Conservation (phyloP, 768 basidiomycete species). For the Dacryopinax spathularia region DNA sequence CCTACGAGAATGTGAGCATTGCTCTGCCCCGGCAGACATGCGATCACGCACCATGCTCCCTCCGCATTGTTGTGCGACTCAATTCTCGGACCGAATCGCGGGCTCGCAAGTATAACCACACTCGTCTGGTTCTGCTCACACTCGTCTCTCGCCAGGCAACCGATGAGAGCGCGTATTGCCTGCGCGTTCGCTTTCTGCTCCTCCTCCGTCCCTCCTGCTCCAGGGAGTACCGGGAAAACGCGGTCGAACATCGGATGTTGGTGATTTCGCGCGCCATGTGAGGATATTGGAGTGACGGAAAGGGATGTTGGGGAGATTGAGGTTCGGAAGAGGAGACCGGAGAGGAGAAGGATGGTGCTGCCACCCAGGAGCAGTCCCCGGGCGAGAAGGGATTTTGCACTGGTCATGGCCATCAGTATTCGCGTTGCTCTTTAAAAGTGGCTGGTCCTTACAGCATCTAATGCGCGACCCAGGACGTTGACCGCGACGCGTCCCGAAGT, state of each 20-base stretch:
- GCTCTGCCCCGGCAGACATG: neutral
- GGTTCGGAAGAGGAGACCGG: neutral
- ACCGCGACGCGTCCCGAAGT: neutral
- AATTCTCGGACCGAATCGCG: neutral
- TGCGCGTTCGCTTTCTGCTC: neutral
- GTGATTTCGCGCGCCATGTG: neutral
- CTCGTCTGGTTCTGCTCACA: slow-evolving; percentile 1
- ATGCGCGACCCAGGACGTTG: neutral
- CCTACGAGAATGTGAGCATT: neutral
- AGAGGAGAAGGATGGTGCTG: neutral
- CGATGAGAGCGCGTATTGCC: neutral
- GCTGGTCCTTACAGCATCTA: neutral
- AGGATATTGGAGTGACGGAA: neutral
- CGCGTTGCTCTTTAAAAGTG: neutral
- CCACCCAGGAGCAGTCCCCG: neutral
- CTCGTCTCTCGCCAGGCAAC: neutral
- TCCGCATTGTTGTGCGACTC: neutral
- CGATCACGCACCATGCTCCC: neutral
- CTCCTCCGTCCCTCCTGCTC: neutral
- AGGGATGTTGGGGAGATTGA: neutral
- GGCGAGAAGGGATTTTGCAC: neutral
- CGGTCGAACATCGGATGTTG: neutral
- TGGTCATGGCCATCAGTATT: neutral
- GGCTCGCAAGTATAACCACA: slow-evolving; percentile 1
- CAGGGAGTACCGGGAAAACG: neutral